Conservation (phyloP, 306 rosid genomes). For the Crotalaria pallida region DNA sequence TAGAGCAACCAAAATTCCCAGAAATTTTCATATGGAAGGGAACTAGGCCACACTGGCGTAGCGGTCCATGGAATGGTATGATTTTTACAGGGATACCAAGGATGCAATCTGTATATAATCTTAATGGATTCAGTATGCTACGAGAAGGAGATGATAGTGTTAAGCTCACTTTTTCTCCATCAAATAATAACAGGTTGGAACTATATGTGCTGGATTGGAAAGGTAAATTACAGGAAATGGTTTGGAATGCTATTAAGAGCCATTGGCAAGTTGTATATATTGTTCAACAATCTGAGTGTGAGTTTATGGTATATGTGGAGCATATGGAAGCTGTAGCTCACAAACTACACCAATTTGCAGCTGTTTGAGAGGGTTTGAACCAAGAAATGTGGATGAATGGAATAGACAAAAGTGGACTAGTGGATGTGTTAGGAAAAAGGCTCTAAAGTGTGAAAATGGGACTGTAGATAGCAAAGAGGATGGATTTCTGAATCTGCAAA, state of each 20-base stretch:
- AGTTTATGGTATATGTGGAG: constrained; percentile 39
- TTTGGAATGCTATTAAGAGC: not conserved
- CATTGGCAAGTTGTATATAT: not conserved
- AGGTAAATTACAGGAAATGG: not conserved
- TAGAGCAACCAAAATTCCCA: not conserved
- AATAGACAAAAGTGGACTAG: constrained; percentile 23
- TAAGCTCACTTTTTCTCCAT: not conserved
- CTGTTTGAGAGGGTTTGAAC: constrained; percentile 45
- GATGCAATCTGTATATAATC: not conserved
- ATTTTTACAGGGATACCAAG: constrained; percentile 17
- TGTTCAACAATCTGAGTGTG: constrained; percentile 10
- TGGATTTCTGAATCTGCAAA: not conserved
- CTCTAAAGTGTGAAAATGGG: not conserved
- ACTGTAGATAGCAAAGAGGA: not conserved
- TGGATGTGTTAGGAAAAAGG: constrained; percentile 34
- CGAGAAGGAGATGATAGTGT: not conserved
- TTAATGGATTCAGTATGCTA: not conserved
- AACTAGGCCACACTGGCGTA: constrained; percentile 19
- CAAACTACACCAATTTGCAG: constrained; percentile 18
- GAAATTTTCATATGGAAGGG: constrained; percentile 20
- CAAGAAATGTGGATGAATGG: constrained; percentile 29
- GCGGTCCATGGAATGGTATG: constrained; percentile 30
- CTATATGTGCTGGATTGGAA: not conserved
- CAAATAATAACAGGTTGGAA: not conserved
- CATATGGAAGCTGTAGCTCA: constrained; percentile 21